Conservation (phyloP, 768 basidiomycete species). For the Cyclocybe cylindracea region DNA sequence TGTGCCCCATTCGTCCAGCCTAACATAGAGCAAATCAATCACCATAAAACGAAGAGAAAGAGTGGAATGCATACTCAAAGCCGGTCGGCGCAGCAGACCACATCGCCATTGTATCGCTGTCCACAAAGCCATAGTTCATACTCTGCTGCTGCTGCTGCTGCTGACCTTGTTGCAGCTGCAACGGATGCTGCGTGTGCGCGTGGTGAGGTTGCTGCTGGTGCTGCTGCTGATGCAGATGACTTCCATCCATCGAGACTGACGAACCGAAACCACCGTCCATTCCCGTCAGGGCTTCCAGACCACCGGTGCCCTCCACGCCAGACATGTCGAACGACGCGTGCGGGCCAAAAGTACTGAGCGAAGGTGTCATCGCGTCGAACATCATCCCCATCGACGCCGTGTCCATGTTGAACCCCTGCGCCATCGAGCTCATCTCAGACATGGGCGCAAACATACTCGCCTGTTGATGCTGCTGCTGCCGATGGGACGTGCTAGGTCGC, state of each 20-base stretch:
- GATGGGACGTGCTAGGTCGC: not conserved
- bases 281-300: not conserved
- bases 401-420: constrained; percentile 19
- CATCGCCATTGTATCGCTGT: constrained; percentile 61
- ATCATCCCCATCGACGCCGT: constrained; percentile 18
- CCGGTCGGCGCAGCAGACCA: constrained; percentile 69
- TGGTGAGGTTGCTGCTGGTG: not conserved
- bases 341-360: not conserved
- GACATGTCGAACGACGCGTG: not conserved
- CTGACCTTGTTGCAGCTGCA: not conserved
- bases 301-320: not conserved
- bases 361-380: constrained; percentile 24
- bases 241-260: not conserved
- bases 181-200: not conserved
- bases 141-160: constrained; percentile 9
- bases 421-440: constrained; percentile 18
- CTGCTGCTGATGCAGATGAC: constrained; percentile 2
- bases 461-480: not conserved
- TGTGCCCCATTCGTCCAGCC: constrained; percentile 46
- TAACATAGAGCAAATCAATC: constrained; percentile 14
- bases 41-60: not conserved
- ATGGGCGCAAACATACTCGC: not conserved
- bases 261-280: no score
- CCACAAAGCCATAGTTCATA: constrained; percentile 27
- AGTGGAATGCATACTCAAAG: constrained; percentile 53